Conservation (phyloP, 2,329 filamentous ascomycete genomes). For the Diaporthe batatas region DNA sequence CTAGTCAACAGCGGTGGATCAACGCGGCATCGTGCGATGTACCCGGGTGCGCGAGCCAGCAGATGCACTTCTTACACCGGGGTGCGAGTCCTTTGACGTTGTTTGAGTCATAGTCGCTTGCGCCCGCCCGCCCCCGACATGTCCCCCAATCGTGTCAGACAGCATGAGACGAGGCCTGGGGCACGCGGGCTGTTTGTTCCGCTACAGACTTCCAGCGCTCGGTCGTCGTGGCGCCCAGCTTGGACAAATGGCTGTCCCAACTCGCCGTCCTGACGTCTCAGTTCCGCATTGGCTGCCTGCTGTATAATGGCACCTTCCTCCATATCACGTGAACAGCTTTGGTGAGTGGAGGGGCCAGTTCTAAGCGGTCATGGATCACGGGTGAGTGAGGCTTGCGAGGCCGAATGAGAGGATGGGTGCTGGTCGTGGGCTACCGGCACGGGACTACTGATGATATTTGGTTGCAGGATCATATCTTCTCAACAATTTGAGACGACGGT, state of each 20-base stretch:
- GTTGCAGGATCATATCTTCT: constrained; percentile 15
- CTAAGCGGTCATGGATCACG: constrained; percentile 4
- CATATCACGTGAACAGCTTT: background rate
- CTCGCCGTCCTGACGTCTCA: constrained; percentile 5
- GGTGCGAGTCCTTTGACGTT: too few relatives aligned
- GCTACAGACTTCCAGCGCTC: constrained; percentile 26
- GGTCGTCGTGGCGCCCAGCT: constrained; percentile 25
- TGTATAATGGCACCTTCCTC: constrained; percentile 1
- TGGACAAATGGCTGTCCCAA: constrained; percentile 2
- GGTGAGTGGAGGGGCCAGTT: constrained; percentile 28
- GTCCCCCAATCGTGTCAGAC: background rate
- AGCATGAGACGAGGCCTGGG: background rate
- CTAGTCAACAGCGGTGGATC: too few relatives aligned
- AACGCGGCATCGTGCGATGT: too few relatives aligned
- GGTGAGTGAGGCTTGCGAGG: background rate
- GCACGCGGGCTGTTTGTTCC: background rate
- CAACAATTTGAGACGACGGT: background rate
- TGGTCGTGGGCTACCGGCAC: too few relatives aligned
- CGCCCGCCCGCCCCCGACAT: too few relatives aligned
- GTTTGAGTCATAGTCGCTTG: too few relatives aligned
- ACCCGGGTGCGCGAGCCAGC: too few relatives aligned
- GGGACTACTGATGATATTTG: background rate
- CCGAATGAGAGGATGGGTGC: background rate
- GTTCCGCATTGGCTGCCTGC: constrained; percentile 26
- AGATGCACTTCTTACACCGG: too few relatives aligned